Base-by-base conservation (phyloP, 2,329 filamentous ascomycete species). In the Trichophaea hybrida region DNA sequence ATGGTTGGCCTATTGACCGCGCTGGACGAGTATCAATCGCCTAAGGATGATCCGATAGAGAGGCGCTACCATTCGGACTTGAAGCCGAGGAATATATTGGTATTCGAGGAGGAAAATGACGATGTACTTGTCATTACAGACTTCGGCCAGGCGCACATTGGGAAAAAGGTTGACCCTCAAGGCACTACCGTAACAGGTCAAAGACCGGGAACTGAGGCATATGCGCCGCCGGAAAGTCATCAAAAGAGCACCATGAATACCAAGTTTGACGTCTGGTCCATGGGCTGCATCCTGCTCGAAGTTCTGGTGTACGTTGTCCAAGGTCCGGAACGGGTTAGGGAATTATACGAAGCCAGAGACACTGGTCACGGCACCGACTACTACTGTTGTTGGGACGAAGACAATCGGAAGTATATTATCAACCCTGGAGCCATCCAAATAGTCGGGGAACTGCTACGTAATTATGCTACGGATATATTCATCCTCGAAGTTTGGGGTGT, bases 261-360 rank as follows among this genome's bases (percentile, higher is more conserved):
- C 12, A 10, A 37, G 12, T 56, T 24, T 37, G 53, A 56, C 5
- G 53, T 43, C 31, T 56, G 53, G 53, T 43, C 53, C 5, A 43
- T 56, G 13, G 53, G 53, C 13, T 56, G 53, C 33, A 46, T 56
- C 15, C 35, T 56, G 31, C 35, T 56, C 33, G 53, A 56, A 32
- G 33, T 43, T 12, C 24, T 43, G 7, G 35, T 46, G 13, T 56
- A 43, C 24, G 40, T 46, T n/a, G 24, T 33, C 15, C 1, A 56
- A 32, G 53, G 53, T 32, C 31, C 12, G 8, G 38, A 46, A 54
- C 24, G 37, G 12, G 31, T 54, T 4, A 15, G 32, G 1, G 15
- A 17, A 37, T 38, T 54, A 17, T 7, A 37, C 10, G 17, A 34
- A 5, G 31, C 12, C 7, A 54, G 51, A 37, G 37, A 54, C 8